A percentile compares a stretch with the other conserved stretches of the same genome.
phyloP scores from a whole-genome alignment of 1,139 yeast species.

The Hansenula lynferdii region DNA sequence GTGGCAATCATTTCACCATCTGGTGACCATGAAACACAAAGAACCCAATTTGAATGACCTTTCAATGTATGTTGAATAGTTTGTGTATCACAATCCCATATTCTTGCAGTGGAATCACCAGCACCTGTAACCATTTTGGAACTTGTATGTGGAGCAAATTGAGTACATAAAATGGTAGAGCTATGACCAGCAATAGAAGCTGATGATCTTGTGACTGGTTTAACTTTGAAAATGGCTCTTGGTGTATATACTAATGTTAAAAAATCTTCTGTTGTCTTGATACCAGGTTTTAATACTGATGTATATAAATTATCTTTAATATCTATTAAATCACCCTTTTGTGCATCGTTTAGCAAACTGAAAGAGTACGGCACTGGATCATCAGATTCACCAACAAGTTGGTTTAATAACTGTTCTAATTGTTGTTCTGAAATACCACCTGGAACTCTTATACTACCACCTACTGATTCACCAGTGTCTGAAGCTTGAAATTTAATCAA shows the following conservation, averaged over 20 bases:
- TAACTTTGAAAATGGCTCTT: conserved; percentile 89
- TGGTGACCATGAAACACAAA: conserved; percentile 92
- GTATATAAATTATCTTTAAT: conserved; percentile 71
- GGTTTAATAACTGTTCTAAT: conserved; percentile 80
- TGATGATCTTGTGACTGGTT: conserved; percentile 84
- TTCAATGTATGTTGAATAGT: conserved; percentile 77
- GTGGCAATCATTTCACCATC: conserved; percentile 91
- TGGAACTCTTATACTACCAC: conserved; percentile 88
- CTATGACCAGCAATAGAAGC: conserved; percentile 97
- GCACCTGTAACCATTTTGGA: conserved; percentile 92
- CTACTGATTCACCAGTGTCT: conserved; percentile 86
- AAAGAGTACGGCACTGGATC: conserved; percentile 92
- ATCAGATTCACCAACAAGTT: conserved; percentile 54
- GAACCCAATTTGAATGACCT: conserved; percentile 93
- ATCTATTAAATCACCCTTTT: conserved; percentile 52
- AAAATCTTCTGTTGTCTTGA: conserved; percentile 89
- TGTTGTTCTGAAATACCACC: conserved; percentile 85
- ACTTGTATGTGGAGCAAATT: conserved; percentile 89
- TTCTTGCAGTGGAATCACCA: conserved; percentile 95
- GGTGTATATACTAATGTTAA: conserved; percentile 91
- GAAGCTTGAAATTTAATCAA: conserved; percentile 87
- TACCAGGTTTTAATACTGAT: conserved; percentile 80
- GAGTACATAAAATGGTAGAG: conserved; percentile 84
- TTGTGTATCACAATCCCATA: conserved; percentile 97
- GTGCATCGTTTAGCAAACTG: conserved; percentile 50